Conservation (phyloP, 768 basidiomycete genomes). For the Termitomyces sp. region DNA sequence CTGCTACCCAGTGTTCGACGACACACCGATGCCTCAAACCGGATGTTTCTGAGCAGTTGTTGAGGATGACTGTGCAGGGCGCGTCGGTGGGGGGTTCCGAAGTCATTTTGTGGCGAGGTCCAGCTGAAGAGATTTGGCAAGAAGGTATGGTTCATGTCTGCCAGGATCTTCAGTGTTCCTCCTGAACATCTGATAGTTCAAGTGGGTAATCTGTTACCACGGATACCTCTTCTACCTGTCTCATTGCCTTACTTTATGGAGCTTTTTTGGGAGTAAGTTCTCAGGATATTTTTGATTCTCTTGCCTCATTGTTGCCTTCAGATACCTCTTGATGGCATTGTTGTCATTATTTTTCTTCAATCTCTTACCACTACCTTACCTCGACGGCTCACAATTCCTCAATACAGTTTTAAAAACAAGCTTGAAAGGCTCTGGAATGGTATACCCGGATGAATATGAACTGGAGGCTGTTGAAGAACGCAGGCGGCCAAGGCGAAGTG, state of each 20-base stretch:
- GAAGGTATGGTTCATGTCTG: conserved; percentile 40
- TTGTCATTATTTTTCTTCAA: conserved; percentile 82
- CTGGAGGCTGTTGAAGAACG: conserved; percentile 21
- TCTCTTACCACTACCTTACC: conserved; percentile 61
- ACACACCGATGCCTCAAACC: conserved; percentile 44
- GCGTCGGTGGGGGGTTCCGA: conserved; percentile 19
- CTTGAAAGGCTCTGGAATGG: neutral
- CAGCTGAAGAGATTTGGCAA: conserved; percentile 55
- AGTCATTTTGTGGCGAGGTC: conserved; percentile 72
- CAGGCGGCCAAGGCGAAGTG: conserved; percentile 5
- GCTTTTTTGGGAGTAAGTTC: conserved; percentile 53
- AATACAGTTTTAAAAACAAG: conserved; percentile 15
- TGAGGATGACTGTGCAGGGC: conserved; percentile 46
- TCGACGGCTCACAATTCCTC: conserved; percentile 70
- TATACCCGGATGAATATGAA: conserved; percentile 20
- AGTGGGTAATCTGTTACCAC: conserved; percentile 43
- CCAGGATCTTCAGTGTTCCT: neutral
- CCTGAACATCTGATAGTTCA: conserved; percentile 34
- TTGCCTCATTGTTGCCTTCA: conserved; percentile 17
- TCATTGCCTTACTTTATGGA: conserved; percentile 31
- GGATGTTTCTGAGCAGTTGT: conserved; percentile 39
- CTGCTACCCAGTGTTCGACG: conserved; percentile 27
- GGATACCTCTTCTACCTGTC: conserved; percentile 33
- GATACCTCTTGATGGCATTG: conserved; percentile 61
- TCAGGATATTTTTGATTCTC: neutral